Evolutionary conservation across 139 green algal species (phyloP).

Genomic region (Chlamydomonas incerta): DNA sequence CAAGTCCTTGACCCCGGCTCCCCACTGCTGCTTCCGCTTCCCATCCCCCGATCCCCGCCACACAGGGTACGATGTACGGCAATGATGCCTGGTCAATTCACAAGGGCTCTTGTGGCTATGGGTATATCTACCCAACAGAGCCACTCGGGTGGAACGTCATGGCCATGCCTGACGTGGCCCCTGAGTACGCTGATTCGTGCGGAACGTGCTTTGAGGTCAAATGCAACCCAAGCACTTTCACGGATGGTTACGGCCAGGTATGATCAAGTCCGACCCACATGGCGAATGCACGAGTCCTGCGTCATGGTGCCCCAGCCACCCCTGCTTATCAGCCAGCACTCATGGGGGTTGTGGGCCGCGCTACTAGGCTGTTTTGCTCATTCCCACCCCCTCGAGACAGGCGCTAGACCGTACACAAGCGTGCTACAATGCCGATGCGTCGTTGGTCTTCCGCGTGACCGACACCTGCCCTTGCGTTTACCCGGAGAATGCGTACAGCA

Average conservation of each 20-base stretch:
- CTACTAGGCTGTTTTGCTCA: too few species aligned
- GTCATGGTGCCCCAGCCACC: too few species aligned
- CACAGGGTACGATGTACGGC: conserved; percentile 33
- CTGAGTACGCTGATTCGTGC: conserved; percentile 40
- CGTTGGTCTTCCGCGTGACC: conserved; percentile 37
- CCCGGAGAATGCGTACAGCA: conserved; percentile 46
- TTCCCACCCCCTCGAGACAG: too few species aligned
- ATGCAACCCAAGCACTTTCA: conserved; percentile 42
- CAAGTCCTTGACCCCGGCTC: too few species aligned
- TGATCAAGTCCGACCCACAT: too few species aligned
- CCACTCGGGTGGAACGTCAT: conserved; percentile 44
- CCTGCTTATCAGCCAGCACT: too few species aligned
- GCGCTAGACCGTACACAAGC: conserved; percentile 25
- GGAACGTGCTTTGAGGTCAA: conserved; percentile 47
- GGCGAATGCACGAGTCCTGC: too few species aligned
- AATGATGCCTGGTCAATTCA: conserved; percentile 45
- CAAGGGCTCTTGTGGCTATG: conserved; percentile 44
- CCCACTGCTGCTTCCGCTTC: too few species aligned
- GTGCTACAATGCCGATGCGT: conserved; percentile 35
- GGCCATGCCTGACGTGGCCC: conserved; percentile 35
- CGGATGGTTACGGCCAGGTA: conserved; percentile 38
- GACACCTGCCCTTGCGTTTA: conserved; percentile 54
- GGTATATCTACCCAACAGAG: background rate
- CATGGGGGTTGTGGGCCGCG: too few species aligned
- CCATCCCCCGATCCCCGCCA: too few species aligned